Evolutionary conservation across 495 filamentous ascomycete genomes (phyloP).

Genomic region (Staphylotrichum longicolle): DNA sequence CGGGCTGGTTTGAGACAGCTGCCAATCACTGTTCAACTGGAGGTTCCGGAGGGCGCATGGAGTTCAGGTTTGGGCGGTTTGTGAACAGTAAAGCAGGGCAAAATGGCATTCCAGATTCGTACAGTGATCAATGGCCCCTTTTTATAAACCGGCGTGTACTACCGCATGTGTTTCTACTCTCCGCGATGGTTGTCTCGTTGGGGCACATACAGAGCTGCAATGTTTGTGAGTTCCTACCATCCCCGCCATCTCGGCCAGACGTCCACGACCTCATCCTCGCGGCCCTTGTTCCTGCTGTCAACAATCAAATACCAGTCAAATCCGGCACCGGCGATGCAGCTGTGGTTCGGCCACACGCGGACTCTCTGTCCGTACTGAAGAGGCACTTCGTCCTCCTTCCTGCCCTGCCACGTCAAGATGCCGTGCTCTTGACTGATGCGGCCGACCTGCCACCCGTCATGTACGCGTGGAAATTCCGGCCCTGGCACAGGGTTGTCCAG

Average conservation of each 20-base stretch:
- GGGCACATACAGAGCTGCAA: too few species aligned
- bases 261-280: slow-evolving; percentile 61
- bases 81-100: too few species aligned
- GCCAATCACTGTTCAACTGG: too few species aligned
- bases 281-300: slow-evolving; percentile 55
- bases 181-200: too few species aligned
- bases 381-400: slow-evolving; percentile 51
- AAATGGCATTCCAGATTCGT: too few species aligned
- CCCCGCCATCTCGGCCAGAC: slow-evolving; percentile 65
- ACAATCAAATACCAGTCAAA: slow-evolving; percentile 76
- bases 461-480: slow-evolving; percentile 41
- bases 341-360: slow-evolving; percentile 79
- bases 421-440: slow-evolving; percentile 67
- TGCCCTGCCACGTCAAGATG: slow-evolving; percentile 51
- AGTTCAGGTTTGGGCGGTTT: too few species aligned
- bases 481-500: slow-evolving; percentile 31
- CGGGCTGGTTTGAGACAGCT: too few species aligned
- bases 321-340: slow-evolving; percentile 72
- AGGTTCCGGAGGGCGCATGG: too few species aligned
- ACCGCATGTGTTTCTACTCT: too few species aligned
- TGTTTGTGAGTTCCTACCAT: slow-evolving; percentile 41
- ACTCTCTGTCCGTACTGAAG: slow-evolving; percentile 60
- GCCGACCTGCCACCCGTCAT: slow-evolving; percentile 59
- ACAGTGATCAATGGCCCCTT: too few species aligned
- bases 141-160: too few species aligned